Evolutionary conservation across 345 rosid species (phyloP).

Genomic region (Eucalyptus curtisii): DNA sequence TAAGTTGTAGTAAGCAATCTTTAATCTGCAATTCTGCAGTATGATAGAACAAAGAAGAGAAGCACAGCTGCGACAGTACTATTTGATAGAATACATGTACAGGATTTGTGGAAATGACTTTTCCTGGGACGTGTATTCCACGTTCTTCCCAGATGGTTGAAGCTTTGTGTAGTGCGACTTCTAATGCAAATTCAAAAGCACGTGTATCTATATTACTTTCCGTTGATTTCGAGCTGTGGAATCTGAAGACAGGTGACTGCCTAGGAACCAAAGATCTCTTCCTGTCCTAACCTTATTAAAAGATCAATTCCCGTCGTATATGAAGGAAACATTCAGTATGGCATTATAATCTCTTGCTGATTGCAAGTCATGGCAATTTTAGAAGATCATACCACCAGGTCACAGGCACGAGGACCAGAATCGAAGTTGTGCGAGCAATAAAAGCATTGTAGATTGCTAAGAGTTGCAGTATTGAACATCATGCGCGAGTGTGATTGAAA

Average conservation of each 20-base stretch:
- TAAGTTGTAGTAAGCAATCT: neutral
- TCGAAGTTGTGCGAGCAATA: neutral
- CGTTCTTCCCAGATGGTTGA: no score
- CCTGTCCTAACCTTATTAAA: neutral
- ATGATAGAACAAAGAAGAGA: neutral
- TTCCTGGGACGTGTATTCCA: no score
- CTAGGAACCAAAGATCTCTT: neutral
- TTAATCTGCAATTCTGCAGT: neutral
- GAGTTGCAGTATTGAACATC: neutral
- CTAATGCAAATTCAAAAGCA: neutral
- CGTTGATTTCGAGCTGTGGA: neutral
- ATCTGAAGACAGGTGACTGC: neutral
- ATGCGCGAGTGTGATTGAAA: neutral
- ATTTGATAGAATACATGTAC: neutral
- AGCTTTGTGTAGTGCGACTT: neutral
- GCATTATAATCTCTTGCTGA: neutral
- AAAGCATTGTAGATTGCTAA: neutral
- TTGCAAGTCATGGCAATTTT: neutral
- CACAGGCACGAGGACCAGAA: neutral
- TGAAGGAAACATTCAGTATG: neutral
- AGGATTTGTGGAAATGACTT: no score
- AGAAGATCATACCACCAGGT: neutral
- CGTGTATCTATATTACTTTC: neutral
- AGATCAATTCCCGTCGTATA: neutral
- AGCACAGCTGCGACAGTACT: neutral